Evolutionary conservation across 208 protist species (phyloP).

Genomic region (Acanthamoeba healyi): DNA sequence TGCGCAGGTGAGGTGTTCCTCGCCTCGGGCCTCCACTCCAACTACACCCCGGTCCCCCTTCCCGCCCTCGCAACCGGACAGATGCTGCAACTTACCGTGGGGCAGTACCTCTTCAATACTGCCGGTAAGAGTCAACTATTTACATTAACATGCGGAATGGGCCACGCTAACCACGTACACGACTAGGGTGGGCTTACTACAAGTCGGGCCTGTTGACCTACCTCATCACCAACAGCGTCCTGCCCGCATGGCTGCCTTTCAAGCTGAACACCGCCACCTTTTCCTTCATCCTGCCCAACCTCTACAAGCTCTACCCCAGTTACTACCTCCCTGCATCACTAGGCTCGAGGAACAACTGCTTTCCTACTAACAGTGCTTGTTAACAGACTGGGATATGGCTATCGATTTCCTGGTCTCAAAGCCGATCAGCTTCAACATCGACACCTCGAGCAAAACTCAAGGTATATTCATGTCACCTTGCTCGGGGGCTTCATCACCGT

Average conservation of each 20-base stretch:
- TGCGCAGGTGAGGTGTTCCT: constrained; percentile 10
- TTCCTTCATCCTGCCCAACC: constrained; percentile 1
- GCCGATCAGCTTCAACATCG: background rate
- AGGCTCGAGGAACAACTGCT: no score
- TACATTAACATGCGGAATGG: background rate
- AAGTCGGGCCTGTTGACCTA: constrained; percentile 26
- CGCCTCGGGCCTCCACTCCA: background rate
- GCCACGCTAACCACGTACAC: background rate
- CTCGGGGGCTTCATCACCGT: no score
- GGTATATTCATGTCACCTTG: background rate
- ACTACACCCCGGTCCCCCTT: background rate
- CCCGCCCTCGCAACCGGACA: background rate
- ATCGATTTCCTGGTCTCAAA: background rate
- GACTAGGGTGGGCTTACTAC: constrained; percentile 26
- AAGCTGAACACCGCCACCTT: constrained; percentile 42
- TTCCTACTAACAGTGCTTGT: background rate
- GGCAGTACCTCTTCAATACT: background rate
- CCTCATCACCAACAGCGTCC: constrained; percentile 21
- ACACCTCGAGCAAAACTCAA: background rate
- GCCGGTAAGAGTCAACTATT: background rate
- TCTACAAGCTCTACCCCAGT: constrained; percentile 26
- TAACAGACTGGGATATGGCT: constrained; percentile 5
- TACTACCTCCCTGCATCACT: no score
- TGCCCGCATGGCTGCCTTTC: constrained; percentile 24
- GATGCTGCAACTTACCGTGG: constrained; percentile 25